Conservation (phyloP, 1,284 basidiomycete species). For the Caloboletus firmus region DNA sequence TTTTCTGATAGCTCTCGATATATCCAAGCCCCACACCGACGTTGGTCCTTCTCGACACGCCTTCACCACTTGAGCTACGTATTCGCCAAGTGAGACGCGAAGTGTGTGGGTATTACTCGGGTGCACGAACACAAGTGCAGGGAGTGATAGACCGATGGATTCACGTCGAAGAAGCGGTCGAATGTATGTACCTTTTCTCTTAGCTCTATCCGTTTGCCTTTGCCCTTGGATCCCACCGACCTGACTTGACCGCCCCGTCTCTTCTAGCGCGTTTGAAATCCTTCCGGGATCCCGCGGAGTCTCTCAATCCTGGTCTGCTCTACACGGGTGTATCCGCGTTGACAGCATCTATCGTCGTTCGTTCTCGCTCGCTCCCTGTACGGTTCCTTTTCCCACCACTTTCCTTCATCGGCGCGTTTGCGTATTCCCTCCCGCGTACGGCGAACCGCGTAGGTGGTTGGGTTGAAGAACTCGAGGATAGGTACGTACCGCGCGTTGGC, state of each 20-base stretch:
- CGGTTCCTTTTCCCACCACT: slow-evolving; percentile 72
- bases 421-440: slow-evolving; percentile 82
- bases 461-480: slow-evolving; percentile 68
- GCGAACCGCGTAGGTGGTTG: slow-evolving; percentile 68
- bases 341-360: slow-evolving; percentile 81
- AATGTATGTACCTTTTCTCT: slow-evolving; percentile 60
- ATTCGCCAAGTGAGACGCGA: slow-evolving; percentile 68
- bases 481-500: slow-evolving; percentile 65
- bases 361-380: slow-evolving; percentile 67
- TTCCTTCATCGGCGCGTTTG: slow-evolving; percentile 62
- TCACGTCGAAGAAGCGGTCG: slow-evolving; percentile 75
- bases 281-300: slow-evolving; percentile 75
- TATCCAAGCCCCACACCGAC: slow-evolving; percentile 64
- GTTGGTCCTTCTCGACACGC: slow-evolving; percentile 68
- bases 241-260: background rate
- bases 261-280: slow-evolving; percentile 74
- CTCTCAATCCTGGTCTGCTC: slow-evolving; percentile 81
- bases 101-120: slow-evolving; percentile 51
- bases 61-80: slow-evolving; percentile 68
- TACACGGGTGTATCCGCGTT: slow-evolving; percentile 89
- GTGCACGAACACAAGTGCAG: slow-evolving; percentile 66
- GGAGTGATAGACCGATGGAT: slow-evolving; percentile 78
- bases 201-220: too few relatives aligned
- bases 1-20: slow-evolving; percentile 70
- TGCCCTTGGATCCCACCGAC: background rate